Evolutionary conservation across 768 basidiomycete genomes (phyloP).

Genomic region (Kondoa subrosea): DNA sequence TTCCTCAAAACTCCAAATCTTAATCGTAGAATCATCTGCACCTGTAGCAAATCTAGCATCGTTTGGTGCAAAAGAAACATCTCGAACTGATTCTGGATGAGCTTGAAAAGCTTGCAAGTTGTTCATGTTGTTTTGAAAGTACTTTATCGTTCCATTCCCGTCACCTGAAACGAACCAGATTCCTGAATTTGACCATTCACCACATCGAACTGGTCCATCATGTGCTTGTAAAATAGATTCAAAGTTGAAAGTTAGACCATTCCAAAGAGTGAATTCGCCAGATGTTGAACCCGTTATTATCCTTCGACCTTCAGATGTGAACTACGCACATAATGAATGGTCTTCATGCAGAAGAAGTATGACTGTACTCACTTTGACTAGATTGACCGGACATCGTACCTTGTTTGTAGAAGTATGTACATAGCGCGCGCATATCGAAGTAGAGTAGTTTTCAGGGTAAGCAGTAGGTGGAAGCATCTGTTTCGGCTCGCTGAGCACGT

Average conservation of each 20-base stretch:
- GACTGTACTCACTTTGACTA: constrained; percentile 58
- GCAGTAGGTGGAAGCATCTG: constrained; percentile 88
- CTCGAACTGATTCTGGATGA: constrained; percentile 84
- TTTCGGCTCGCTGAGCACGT: neutral
- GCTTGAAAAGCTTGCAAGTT: constrained; percentile 88
- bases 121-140: constrained; percentile 98
- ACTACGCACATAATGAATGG: constrained; percentile 39
- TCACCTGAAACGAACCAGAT: constrained; percentile 82
- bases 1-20: constrained; percentile 89
- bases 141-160: constrained; percentile 87
- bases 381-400: constrained; percentile 89
- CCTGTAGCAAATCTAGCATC: constrained; percentile 84
- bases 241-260: constrained; percentile 96
- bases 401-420: constrained; percentile 98
- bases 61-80: constrained; percentile 77
- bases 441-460: constrained; percentile 76
- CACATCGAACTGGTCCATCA: constrained; percentile 77
- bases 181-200: constrained; percentile 84
- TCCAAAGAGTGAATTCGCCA: constrained; percentile 98
- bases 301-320: constrained; percentile 91
- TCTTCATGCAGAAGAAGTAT: constrained; percentile 5
- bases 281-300: constrained; percentile 87
- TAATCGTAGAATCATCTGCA: constrained; percentile 84
- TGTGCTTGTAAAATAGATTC: constrained; percentile 89
- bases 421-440: constrained; percentile 89